Evolutionary conservation across 1,284 basidiomycete genomes (phyloP).

Genomic region (Leccinum pachyderme): DNA sequence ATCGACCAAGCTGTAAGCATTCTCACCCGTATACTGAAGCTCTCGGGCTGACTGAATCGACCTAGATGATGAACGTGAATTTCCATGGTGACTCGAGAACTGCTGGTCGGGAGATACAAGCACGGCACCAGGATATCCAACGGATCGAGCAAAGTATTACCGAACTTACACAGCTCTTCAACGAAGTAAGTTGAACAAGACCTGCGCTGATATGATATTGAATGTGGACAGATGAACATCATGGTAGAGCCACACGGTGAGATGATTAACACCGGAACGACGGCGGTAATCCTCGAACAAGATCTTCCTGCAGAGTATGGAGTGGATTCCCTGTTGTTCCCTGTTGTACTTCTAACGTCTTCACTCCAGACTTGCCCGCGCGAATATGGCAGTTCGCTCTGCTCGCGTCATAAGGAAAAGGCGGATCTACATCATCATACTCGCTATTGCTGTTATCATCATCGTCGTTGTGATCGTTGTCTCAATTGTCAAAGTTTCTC

Average conservation of each 20-base stretch:
- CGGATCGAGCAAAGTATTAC: constrained; percentile 91
- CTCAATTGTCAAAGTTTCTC: not conserved
- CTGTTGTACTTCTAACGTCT: constrained; percentile 10
- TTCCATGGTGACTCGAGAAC: constrained; percentile 88
- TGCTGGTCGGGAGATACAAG: constrained; percentile 94
- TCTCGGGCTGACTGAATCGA: not conserved
- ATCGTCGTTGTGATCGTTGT: not conserved
- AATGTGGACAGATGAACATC: constrained; percentile 61
- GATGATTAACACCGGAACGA: constrained; percentile 78
- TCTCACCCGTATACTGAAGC: not conserved
- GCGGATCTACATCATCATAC: not conserved
- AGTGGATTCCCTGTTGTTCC: not conserved
- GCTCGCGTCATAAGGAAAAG: not conserved
- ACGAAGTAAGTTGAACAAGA: constrained; percentile 60
- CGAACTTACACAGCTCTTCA: constrained; percentile 94
- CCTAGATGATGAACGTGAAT: constrained; percentile 83
- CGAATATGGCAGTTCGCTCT: constrained; percentile 81
- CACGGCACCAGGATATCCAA: constrained; percentile 93
- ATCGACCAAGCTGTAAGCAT: constrained; percentile 86
- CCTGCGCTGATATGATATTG: not conserved
- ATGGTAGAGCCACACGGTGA: constrained; percentile 50
- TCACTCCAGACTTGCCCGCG: constrained; percentile 64
- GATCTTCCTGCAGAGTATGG: constrained; percentile 79
- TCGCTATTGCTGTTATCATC: not conserved
- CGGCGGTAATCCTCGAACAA: constrained; percentile 74